Evolutionary conservation across 495 filamentous ascomycete species (phyloP).

Genomic region (Penicillium malachiteum): DNA sequence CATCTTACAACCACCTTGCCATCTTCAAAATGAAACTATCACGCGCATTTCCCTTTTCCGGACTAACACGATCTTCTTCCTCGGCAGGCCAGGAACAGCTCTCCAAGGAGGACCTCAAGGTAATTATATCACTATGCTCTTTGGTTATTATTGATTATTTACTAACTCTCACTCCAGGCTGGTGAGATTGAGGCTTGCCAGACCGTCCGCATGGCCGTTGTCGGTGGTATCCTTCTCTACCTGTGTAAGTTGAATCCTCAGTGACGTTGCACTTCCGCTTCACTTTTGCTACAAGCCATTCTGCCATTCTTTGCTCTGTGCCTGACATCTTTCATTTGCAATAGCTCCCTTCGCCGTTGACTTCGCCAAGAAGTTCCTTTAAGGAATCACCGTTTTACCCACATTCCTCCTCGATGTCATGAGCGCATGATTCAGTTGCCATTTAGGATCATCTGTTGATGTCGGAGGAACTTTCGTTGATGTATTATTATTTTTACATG

Average conservation of each 20-base stretch:
- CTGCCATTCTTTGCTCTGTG: not conserved
- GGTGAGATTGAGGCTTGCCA: constrained; percentile 69
- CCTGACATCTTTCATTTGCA: not conserved
- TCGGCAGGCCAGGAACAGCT: constrained; percentile 43
- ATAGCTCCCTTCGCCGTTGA: constrained; percentile 82
- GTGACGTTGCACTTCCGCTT: not conserved
- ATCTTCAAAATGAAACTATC: not conserved
- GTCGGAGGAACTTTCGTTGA: constrained; percentile 4
- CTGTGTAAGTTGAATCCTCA: constrained; percentile 61
- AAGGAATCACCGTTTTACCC: constrained; percentile 27
- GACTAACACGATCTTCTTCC: constrained; percentile 3
- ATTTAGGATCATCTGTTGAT: constrained; percentile 7
- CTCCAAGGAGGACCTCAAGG: constrained; percentile 49
- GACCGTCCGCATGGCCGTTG: constrained; percentile 62
- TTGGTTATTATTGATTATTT: not conserved
- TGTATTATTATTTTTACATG: constrained; percentile 28
- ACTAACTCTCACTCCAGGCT: constrained; percentile 32
- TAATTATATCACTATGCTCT: constrained; percentile 17
- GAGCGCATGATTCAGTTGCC: constrained; percentile 5
- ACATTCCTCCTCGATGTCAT: constrained; percentile 2
- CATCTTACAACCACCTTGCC: not conserved
- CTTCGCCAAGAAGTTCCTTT: constrained; percentile 72
- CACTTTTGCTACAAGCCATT: constrained; percentile 6
- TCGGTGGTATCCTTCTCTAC: constrained; percentile 69
- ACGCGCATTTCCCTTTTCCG: not conserved